Conservation (phyloP, 176 grass and related monocot genomes). For the Aegilops longissima region DNA sequence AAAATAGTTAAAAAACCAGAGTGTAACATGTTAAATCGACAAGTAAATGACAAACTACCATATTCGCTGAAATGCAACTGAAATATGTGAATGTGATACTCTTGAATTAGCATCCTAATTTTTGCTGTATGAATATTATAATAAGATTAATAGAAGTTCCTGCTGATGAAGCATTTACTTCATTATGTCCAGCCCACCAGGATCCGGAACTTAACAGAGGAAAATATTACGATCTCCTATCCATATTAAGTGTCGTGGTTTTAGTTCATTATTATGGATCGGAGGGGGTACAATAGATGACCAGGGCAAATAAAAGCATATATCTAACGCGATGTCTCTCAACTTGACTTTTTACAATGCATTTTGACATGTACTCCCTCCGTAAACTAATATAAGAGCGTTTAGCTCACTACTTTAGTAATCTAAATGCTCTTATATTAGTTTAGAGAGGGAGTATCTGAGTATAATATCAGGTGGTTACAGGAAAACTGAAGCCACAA, state of each 20-base stretch:
- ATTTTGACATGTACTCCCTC: background rate
- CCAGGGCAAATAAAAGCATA: conserved; percentile 5
- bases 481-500: conserved; percentile 17
- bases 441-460: too few species aligned
- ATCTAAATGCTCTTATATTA: too few species aligned
- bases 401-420: too few species aligned
- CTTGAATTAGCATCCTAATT: background rate
- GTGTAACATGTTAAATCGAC: background rate
- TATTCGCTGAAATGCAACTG: background rate
- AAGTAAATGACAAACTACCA: background rate
- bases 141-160: conserved; percentile 1
- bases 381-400: too few species aligned
- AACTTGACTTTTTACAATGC: conserved; percentile 1
- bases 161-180: background rate
- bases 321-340: background rate
- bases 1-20: conserved; percentile 25
- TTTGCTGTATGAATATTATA: background rate
- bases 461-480: conserved; percentile 5
- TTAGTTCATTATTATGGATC: too few species aligned
- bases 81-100: background rate
- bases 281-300: background rate
- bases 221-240: background rate
- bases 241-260: too few species aligned
- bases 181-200: background rate
- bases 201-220: background rate